Evolutionary conservation across 441 rosid genomes (phyloP), one percentile per base, ranked within the genome.

Genomic region (Croton setiger): DNA sequence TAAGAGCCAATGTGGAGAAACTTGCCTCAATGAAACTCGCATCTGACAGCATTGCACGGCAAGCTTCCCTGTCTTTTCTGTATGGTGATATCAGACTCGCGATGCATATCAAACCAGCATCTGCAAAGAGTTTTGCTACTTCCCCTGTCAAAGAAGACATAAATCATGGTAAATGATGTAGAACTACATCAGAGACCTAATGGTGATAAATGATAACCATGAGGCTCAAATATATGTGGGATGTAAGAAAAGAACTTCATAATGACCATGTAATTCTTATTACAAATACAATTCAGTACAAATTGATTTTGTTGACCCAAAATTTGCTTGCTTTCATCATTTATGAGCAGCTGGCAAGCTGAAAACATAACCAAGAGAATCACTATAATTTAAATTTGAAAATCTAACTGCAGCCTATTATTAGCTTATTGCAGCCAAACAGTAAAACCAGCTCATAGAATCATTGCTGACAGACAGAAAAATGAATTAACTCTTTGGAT

Each of bases 11-110:
- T 60, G 47, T 12, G 2, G 52, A 54, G 47, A 35, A 68, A 43
- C 85, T 83, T 82, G 80, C 98, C 90, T 93, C 96, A 5, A 93
- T 75, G 71, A 93, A 93, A 69, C 77, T 81, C 63, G 77, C 66
- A 66, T 86, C 87, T 0, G 78, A 82, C 80, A 93, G 71, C 88
- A 88, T 82, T 64, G 89, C 88, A 56, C 90, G 91, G 64, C 96
- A 93, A 18, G 93, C 91, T 66, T 85, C 94, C 55, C 93, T 84
- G 73, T 91, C 97, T 80, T 86, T 93, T 60, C 88, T 89, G 66
- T 89, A 91, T 0, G 96, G 98, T 15, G 97, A 93, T 81, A 93
- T 93, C 83, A 93, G 82, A 79, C 97, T 89, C 33, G 96, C 98
- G 44, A 93, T 84, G 79, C 96, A 93, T 73, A 93, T 87, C 74